Evolutionary conservation across 371 early-diverging fungal species (phyloP).

Genomic region (Umbelopsis sp.): DNA sequence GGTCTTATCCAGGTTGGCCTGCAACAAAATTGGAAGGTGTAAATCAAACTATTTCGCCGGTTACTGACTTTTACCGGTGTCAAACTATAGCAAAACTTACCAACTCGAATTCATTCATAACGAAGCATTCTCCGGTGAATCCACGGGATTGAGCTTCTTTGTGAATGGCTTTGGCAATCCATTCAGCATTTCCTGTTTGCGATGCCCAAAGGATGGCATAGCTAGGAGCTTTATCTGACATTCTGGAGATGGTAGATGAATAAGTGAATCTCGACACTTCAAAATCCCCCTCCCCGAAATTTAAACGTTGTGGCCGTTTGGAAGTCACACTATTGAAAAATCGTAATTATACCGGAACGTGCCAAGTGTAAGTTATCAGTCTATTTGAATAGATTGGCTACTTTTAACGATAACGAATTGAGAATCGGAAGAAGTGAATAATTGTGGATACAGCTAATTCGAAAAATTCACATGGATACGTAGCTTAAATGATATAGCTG

Average conservation of each 20-base stretch:
- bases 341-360: too few relatives aligned
- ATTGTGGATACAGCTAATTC: too few relatives aligned
- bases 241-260: slow-evolving; percentile 4
- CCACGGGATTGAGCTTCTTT: slow-evolving; percentile 76
- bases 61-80: too few relatives aligned
- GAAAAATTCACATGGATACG: too few relatives aligned
- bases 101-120: slow-evolving; percentile 75
- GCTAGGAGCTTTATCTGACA: slow-evolving; percentile 28
- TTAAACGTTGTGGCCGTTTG: neutral
- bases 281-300: too few relatives aligned
- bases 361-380: too few relatives aligned
- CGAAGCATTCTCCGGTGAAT: slow-evolving; percentile 61
- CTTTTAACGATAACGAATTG: too few relatives aligned
- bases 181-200: slow-evolving; percentile 94
- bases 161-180: slow-evolving; percentile 83
- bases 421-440: too few relatives aligned
- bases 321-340: neutral
- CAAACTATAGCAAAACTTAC: slow-evolving; percentile 29
- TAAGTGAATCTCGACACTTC: neutral
- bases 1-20: slow-evolving; percentile 48
- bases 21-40: neutral
- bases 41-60: too few relatives aligned
- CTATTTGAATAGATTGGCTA: too few relatives aligned
- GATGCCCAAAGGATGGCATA: slow-evolving; percentile 81
- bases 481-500: too few relatives aligned